phyloP scores from a whole-genome alignment of 1,284 basidiomycete genomes.

The Mycosarcoma mackinlayi region DNA sequence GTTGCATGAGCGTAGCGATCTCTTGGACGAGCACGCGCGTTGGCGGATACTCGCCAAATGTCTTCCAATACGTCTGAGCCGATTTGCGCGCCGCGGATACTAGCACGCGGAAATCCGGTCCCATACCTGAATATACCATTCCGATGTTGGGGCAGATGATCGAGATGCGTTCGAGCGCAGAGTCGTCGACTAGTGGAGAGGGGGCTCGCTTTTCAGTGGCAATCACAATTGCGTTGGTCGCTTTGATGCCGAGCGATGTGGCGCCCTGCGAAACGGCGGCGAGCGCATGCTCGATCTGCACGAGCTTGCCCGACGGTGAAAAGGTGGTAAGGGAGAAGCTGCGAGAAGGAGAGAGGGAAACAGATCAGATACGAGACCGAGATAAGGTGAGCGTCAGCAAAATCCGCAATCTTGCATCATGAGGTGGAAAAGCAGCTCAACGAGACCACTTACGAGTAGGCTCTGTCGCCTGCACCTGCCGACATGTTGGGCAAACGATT shows the following conservation, averaged over 20 bases:
- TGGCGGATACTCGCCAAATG: slow-evolving; percentile 98
- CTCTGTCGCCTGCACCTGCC: slow-evolving; percentile 65
- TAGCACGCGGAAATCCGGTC: slow-evolving; percentile 95
- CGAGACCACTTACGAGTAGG: slow-evolving; percentile 63
- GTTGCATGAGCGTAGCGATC: slow-evolving; percentile 97
- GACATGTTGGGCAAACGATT: slow-evolving; percentile 46
- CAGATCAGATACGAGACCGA: no score
- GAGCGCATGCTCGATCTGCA: slow-evolving; percentile 97
- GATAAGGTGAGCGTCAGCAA: no score
- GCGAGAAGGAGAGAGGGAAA: slow-evolving; percentile 5
- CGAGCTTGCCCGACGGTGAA: slow-evolving; percentile 89
- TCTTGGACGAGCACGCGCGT: slow-evolving; percentile 96
- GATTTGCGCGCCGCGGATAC: slow-evolving; percentile 94
- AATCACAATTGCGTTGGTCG: slow-evolving; percentile 97
- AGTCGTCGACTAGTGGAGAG: slow-evolving; percentile 96
- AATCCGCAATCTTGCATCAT: no score
- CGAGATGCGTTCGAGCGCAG: slow-evolving; percentile 93
- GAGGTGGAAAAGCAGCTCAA: no score
- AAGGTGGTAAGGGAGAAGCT: slow-evolving; percentile 99
- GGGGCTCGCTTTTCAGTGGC: slow-evolving; percentile 99
- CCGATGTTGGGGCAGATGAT: slow-evolving; percentile 98
- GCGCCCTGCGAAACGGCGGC: slow-evolving; percentile 88
- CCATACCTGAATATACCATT: slow-evolving; percentile 97
- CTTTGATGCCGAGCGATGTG: slow-evolving; percentile 98
- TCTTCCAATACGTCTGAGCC: slow-evolving; percentile 98